Evolutionary conservation across 345 rosid species (phyloP).

Genomic region (Populus nigra): DNA sequence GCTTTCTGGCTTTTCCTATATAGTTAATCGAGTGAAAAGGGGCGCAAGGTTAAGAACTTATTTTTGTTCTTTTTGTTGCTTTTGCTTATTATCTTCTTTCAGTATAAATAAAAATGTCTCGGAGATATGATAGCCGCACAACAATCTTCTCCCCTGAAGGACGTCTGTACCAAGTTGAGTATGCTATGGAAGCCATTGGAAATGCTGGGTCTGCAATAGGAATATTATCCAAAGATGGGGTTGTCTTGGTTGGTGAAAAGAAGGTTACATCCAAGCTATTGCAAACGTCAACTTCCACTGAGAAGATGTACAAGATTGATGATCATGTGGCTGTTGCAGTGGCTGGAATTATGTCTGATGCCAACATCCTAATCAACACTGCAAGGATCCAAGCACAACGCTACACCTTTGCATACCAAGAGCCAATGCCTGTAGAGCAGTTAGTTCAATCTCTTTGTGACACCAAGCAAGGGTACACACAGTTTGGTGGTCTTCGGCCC

Average conservation of each 20-base stretch:
- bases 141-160: conserved; percentile 99
- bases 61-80: not conserved
- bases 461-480: conserved; percentile 95
- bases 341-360: conserved; percentile 98
- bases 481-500: conserved; percentile 95
- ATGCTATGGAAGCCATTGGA: conserved; percentile 98
- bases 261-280: conserved; percentile 96
- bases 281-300: conserved; percentile 83
- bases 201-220: conserved; percentile 96
- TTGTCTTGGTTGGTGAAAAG: conserved; percentile 89
- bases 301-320: conserved; percentile 97
- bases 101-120: conserved; percentile 54
- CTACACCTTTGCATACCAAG: conserved; percentile 83
- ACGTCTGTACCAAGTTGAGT: conserved; percentile 97
- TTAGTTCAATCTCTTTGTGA: conserved; percentile 93
- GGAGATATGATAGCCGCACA: conserved; percentile 98
- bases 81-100: not conserved
- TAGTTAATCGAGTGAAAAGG: not conserved
- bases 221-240: conserved; percentile 83
- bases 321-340: conserved; percentile 96
- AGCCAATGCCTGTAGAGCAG: conserved; percentile 97
- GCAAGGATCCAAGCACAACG: conserved; percentile 96
- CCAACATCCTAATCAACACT: conserved; percentile 90
- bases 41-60: not conserved
- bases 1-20: not conserved